These are phyloP conservation scores for Tephrocybe sp. DNA, from an alignment of 768 basidiomycete genomes.

Conservation along the genomic window DNA sequence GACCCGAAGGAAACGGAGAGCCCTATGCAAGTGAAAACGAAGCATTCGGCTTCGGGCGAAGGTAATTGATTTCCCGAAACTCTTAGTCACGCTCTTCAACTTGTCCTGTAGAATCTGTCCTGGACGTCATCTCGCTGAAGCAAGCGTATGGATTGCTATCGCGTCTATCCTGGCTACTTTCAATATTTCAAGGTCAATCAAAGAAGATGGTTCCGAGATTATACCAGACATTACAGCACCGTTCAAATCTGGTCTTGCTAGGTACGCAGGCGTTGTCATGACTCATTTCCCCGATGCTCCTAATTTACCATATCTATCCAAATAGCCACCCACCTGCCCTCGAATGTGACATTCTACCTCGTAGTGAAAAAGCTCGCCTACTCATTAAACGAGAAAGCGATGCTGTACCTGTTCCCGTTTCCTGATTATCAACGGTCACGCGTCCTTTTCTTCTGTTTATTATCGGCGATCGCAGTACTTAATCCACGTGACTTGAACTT, in stretches of 20 bases:
- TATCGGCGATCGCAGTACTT: no score
- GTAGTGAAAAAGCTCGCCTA: not conserved
- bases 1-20: conserved; percentile 16
- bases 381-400: not conserved
- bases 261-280: conserved; percentile 16
- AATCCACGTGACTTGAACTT: no score
- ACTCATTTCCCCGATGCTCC: not conserved
- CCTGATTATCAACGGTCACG: not conserved
- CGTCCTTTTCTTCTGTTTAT: no score
- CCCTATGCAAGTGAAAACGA: conserved; percentile 5
- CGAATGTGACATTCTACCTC: conserved; percentile 6
- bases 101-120: conserved; percentile 33
- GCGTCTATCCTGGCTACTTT: conserved; percentile 27
- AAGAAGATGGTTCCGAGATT: conserved; percentile 34
- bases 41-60: conserved; percentile 25
- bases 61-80: not conserved
- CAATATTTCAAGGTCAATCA: conserved; percentile 34
- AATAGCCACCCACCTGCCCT: conserved; percentile 5
- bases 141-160: conserved; percentile 30
- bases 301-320: no score
- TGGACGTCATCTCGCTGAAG: conserved; percentile 43
- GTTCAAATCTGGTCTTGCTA: conserved; percentile 29
- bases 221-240: conserved; percentile 28
- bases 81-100: not conserved
- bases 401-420: not conserved